Evolutionary conservation across 306 rosid genomes (phyloP), one percentile per base, ranked within the genome.

Genomic region (Senna tora): DNA sequence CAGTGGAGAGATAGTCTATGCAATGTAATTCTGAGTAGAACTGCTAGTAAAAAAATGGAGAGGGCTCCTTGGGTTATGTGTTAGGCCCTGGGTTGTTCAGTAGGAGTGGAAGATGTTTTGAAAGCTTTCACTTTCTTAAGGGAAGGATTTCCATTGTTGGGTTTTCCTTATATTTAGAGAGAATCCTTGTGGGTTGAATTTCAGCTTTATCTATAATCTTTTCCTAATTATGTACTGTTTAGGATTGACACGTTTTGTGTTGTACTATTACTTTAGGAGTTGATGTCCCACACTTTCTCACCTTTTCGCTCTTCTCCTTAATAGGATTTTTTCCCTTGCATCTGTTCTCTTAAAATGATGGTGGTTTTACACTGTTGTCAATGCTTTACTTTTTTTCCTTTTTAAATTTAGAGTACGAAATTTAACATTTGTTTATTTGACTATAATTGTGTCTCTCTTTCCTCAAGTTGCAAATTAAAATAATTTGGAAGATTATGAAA

Each of bases 1-100:
- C 84, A 94, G 96, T 14, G 97, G 98, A 65, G 97, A 93, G 71
- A 83, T 87, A 56, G 94, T 94, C 0, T 94, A 89, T 77, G 98
- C 98, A 52, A 73, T 94, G 89, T 91, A 84, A 85, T 25, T 38
- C 25, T 59, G 45, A 5, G 5, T 4, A 9, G 15, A 30, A 34
- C 1, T 36, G 74, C 22, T 33, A n/a, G 21, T 9, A 65, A 71
- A 39, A 9, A 11, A 32, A 6, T 67, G 65, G 16, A 38, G 15
- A 71, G 62, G 58, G 19, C 60, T 71, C 49, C 51, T 38, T 6
- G 56, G 65, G 65, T 38, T 25, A 13, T 43, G 63, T 52, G 16
- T 33, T 30, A 49, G 75, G 34, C 21, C 45, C 53, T 41, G 57
- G 34, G 54, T 25, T 43, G 78, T 64, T 79, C 51, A 54, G 73